These are phyloP conservation scores for Acacia melanoxylon DNA, from an alignment of 306 rosid genomes.

Conservation along the genomic window DNA sequence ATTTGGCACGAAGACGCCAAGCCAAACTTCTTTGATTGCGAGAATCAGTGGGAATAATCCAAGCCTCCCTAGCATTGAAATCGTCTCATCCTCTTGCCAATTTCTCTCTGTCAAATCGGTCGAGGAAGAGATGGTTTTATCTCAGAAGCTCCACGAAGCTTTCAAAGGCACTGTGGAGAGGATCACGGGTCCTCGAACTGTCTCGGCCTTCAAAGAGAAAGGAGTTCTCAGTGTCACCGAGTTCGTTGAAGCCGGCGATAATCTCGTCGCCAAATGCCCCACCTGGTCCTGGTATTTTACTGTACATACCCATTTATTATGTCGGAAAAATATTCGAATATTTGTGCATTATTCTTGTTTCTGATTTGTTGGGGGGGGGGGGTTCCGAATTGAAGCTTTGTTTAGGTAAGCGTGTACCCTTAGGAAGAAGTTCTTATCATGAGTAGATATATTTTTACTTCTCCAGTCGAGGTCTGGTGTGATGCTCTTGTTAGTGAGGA, in stretches of 20 bases:
- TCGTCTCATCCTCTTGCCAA: not conserved
- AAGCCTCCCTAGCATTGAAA: not conserved
- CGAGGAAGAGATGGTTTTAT: constrained; percentile 61
- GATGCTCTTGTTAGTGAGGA: not conserved
- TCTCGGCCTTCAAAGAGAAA: constrained; percentile 96
- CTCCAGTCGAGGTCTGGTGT: not conserved
- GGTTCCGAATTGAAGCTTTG: not conserved
- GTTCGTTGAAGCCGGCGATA: constrained; percentile 86
- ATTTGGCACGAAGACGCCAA: not conserved
- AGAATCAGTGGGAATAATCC: not conserved
- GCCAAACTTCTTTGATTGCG: not conserved
- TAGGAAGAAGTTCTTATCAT: not conserved
- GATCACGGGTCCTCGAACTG: constrained; percentile 88
- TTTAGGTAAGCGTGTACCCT: constrained; percentile 1
- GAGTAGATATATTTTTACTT: not conserved
- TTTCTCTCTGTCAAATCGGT: not conserved
- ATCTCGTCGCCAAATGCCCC: constrained; percentile 97
- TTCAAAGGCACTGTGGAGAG: constrained; percentile 98
- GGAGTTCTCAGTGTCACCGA: constrained; percentile 97
- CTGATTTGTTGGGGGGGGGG: not conserved
- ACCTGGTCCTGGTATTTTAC: constrained; percentile 92
- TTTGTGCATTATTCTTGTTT: not conserved
- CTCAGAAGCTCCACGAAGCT: constrained; percentile 96
- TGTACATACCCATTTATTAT: not conserved
- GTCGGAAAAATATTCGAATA: not conserved